Conservation (phyloP, 306 rosid species). For the Prunus mongolica region DNA sequence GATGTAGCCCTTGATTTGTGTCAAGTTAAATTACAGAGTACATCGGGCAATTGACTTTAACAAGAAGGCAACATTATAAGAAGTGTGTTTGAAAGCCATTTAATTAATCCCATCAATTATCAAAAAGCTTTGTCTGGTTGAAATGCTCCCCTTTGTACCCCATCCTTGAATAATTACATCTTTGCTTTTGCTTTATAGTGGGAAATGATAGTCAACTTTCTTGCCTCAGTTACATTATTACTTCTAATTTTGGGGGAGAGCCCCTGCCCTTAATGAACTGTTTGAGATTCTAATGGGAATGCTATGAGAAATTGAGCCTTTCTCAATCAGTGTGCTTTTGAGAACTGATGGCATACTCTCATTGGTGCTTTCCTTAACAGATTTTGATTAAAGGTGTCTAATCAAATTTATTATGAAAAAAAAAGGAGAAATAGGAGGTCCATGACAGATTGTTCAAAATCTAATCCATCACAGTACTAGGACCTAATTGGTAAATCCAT, state of each 20-base stretch:
- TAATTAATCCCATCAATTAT: constrained; percentile 47
- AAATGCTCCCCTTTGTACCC: constrained; percentile 58
- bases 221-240: constrained; percentile 51
- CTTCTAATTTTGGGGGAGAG: constrained; percentile 53
- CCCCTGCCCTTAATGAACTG: constrained; percentile 43
- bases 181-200: constrained; percentile 76
- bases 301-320: constrained; percentile 25
- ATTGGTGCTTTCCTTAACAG: constrained; percentile 20
- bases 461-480: constrained; percentile 29
- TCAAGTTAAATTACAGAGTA: constrained; percentile 6
- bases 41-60: constrained; percentile 26
- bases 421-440: not conserved
- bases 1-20: not conserved
- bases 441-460: constrained; percentile 26
- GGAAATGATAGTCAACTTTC: constrained; percentile 74
- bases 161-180: constrained; percentile 54
- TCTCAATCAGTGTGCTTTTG: constrained; percentile 35
- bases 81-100: constrained; percentile 18
- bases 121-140: constrained; percentile 61
- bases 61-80: constrained; percentile 29
- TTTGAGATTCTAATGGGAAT: constrained; percentile 43
- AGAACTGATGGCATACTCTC: constrained; percentile 20
- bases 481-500: constrained; percentile 14
- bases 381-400: constrained; percentile 48
- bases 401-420: constrained; percentile 30